Evolutionary conservation across 2,329 filamentous ascomycete genomes (phyloP).

Genomic region (Xylaria sp.): DNA sequence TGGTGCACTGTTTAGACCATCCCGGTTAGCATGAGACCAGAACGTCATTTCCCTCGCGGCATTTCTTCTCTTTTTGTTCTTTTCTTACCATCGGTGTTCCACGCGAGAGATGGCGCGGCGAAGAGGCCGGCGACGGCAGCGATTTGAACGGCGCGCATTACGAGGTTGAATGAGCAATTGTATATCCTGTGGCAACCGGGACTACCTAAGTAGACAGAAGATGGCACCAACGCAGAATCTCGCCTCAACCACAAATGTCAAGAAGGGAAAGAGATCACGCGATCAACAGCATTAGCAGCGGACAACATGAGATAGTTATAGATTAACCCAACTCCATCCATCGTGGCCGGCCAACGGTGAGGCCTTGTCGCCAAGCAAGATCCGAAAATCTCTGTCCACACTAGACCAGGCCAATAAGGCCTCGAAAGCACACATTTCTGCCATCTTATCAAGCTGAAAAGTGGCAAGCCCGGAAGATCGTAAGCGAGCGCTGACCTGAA

Average conservation of each 20-base stretch:
- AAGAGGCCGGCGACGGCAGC: conserved; percentile 32
- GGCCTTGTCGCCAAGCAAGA: conserved; percentile 15
- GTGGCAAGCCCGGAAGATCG: conserved; percentile 16
- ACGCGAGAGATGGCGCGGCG: conserved; percentile 35
- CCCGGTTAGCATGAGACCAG: conserved; percentile 5
- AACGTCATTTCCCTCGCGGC: background rate
- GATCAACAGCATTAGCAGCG: conserved; percentile 7
- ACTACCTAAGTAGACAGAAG: background rate
- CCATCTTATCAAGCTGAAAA: conserved; percentile 19
- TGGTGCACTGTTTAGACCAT: conserved; percentile 36
- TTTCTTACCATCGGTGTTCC: conserved; percentile 41
- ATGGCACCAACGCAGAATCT: conserved; percentile 1
- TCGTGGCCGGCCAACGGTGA: conserved; percentile 18
- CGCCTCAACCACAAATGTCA: background rate
- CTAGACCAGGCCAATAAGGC: conserved; percentile 11
- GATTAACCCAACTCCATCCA: conserved; percentile 5
- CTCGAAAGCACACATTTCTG: background rate
- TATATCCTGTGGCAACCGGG: background rate
- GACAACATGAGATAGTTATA: background rate
- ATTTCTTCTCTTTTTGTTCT: background rate
- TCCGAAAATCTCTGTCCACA: background rate
- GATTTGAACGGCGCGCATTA: conserved; percentile 37
- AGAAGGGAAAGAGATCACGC: conserved; percentile 18
- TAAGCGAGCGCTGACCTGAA: conserved; percentile 25
- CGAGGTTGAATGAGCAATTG: background rate